Evolutionary conservation across 106 monocot species (phyloP), one percentile per base, ranked within the genome.

Genomic region (Dendrobium chrysotoxum): DNA sequence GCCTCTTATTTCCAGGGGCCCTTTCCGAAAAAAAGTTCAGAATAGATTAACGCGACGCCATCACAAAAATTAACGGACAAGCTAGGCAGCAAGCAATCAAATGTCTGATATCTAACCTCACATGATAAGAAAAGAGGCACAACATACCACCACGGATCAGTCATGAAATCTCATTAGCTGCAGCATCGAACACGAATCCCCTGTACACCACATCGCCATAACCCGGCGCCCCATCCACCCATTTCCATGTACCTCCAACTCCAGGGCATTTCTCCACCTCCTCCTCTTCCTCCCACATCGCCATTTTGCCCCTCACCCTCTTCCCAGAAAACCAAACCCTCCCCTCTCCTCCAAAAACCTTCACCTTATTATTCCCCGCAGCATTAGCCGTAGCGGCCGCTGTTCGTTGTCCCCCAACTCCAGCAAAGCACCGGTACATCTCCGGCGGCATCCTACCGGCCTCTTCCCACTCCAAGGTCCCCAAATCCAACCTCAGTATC

Each of bases 291-390:
- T 91, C 90, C 99, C 95, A 95, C 95, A 99, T 93, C 10, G 87
- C 95, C 87, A 95, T 77, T 83, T 82, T 95, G 26, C 99, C 91
- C 79, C 77, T 86, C 72, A 91, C 99, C 79, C 90, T 88, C 86
- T 91, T 93, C 77, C 99, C 95, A 3, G 99, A 90, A 77, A 99
- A 99, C 95, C 92, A 99, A 4, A 99, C 98, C 83, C 88, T 89
- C 71, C 98, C 98, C 40, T 93, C 90, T 45, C 95, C 98, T 2
- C 98, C 98, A 58, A 95, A 99, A 25, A 95, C 95, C 91, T 99
- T 95, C 70, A 95, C 95, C 86, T 99, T 95, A 80, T 95, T 99
- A 72, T 85, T 91, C 42, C 86, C 90, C 2, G 78, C 87, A 26
- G 55, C 65, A 20, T 40, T 75, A 7, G 81, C 87, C 6, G 70